Evolutionary conservation across 768 basidiomycete species (phyloP).

Genomic region (Naganishia onofrii): DNA sequence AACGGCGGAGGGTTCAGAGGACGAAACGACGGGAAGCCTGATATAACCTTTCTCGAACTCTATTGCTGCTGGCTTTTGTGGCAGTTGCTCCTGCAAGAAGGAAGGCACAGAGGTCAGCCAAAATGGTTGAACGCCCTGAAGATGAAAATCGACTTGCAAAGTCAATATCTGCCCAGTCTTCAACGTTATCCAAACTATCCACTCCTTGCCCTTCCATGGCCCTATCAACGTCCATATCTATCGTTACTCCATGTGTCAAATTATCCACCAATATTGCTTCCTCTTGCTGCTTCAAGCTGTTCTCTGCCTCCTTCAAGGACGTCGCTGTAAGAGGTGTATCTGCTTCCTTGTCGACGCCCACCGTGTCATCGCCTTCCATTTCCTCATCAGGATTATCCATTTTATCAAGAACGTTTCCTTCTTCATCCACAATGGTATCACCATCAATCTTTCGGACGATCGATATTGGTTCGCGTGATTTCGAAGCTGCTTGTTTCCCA

Average conservation of each 20-base stretch:
- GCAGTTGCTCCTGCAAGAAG: constrained; percentile 53
- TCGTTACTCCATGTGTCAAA: constrained; percentile 42
- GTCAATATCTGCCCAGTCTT: constrained; percentile 50
- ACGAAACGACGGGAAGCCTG: constrained; percentile 75
- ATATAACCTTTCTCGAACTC: constrained; percentile 83
- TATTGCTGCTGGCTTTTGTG: constrained; percentile 71
- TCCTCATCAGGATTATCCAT: constrained; percentile 12
- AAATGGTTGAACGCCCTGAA: not conserved
- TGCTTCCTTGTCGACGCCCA: constrained; percentile 17
- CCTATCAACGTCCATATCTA: constrained; percentile 62
- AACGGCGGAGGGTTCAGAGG: constrained; percentile 67
- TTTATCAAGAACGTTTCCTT: constrained; percentile 24
- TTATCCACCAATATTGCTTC: constrained; percentile 37
- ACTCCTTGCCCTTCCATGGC: constrained; percentile 60
- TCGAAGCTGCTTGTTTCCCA: constrained; percentile 25
- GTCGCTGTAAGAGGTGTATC: not conserved
- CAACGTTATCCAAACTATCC: constrained; percentile 37
- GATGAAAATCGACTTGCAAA: constrained; percentile 39
- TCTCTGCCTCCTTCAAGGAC: not conserved
- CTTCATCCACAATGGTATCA: constrained; percentile 30
- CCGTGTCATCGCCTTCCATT: constrained; percentile 7
- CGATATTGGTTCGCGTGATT: constrained; percentile 27
- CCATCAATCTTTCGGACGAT: constrained; percentile 26
- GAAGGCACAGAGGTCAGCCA: constrained; percentile 30
- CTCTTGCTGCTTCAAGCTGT: constrained; percentile 27